Evolutionary conservation across 2,329 filamentous ascomycete species (phyloP), one percentile per base, ranked within the genome.

Genomic region (Trichoderma pleuroti): DNA sequence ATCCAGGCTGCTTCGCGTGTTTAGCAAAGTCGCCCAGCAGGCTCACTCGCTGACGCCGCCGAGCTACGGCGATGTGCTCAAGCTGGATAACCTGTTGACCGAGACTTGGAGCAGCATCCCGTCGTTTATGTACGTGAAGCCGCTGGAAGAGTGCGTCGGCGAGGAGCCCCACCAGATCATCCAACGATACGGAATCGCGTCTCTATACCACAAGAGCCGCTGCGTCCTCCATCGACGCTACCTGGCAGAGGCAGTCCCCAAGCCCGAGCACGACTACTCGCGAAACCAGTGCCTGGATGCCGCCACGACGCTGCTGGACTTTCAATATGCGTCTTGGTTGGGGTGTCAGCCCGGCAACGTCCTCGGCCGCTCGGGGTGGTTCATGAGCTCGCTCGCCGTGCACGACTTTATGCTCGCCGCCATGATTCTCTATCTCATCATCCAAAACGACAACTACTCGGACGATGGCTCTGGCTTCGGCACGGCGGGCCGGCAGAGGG

Each of bases 401-500:
- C 87, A 90, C 64, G 88, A 91, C 75, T 91, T 88, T 64, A 79
- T 91, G 65, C 82, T 91, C 3, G 88, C 88, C 0, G 84, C 86
- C 68, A 88, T 89, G 84, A 83, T 91, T 16, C 75, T 91, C 4
- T 90, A 87, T 72, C 79, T 91, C 21, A 78, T 85, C 21, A 76
- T 85, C 28, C 82, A 84, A 72, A 84, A 82, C 75, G 80, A 82
- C 24, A 77, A 76, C 49, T 84, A 83, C 71, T 75, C 76, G 42
- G 81, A 84, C 9, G 75, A 74, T 18, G 80, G 78, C 5, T 77
- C 75, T 12, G 75, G 77, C 16, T 72, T 73, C 36, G 77, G 80
- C 72, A 83, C 81, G 82, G 77, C 80, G 71, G 76, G 75, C 52
- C 76, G 77, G 54, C 76, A 77, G 52, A 76, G 77, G 26, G 74